Evolutionary conservation across 345 rosid genomes (phyloP).

Genomic region (Acer yangbiense): DNA sequence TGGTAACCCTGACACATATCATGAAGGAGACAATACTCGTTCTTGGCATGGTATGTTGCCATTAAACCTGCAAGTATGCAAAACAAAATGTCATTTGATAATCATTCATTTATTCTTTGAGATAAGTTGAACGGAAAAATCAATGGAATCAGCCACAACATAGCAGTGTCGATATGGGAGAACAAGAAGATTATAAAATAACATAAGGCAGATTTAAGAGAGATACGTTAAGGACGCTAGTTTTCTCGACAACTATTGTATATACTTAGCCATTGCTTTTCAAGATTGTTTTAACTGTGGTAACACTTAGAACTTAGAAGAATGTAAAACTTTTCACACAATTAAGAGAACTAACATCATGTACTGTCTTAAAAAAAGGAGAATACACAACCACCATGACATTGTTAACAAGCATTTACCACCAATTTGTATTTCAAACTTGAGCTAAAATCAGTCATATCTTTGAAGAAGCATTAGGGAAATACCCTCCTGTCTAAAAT

Average conservation of each 20-base stretch:
- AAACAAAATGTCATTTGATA: background rate
- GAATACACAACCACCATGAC: background rate
- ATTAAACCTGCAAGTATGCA: slow-evolving; percentile 65
- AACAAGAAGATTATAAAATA: background rate
- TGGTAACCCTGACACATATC: slow-evolving; percentile 94
- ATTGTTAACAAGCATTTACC: background rate
- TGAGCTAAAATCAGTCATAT: background rate
- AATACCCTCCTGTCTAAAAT: background rate
- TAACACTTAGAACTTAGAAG: background rate
- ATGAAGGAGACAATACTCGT: slow-evolving; percentile 86
- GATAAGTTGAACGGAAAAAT: background rate
- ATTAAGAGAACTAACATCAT: background rate
- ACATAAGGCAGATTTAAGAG: background rate
- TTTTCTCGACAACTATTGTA: background rate
- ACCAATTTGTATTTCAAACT: background rate
- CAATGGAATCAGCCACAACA: background rate
- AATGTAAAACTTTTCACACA: background rate
- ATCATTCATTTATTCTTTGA: background rate
- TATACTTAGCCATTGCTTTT: background rate
- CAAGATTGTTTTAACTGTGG: background rate
- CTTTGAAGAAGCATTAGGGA: background rate
- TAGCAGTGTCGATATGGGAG: background rate
- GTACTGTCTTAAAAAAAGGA: background rate
- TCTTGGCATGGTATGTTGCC: slow-evolving; percentile 95
- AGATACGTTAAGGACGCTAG: background rate